Evolutionary conservation across 305 asterid genomes (phyloP).

Genomic region (Fraxinus dipetala): DNA sequence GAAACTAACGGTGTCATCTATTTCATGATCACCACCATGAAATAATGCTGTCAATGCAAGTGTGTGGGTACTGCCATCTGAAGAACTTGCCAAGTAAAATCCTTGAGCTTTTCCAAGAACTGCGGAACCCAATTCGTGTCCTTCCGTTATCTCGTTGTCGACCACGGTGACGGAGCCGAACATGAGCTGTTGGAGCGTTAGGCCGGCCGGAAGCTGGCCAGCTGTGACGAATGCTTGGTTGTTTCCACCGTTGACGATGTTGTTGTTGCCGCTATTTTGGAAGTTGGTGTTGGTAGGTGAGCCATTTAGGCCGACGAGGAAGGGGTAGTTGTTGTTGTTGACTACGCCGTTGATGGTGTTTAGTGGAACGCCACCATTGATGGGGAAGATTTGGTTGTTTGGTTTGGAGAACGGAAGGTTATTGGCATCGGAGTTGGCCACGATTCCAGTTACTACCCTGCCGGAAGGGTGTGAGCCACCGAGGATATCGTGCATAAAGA

Average conservation of each 20-base stretch:
- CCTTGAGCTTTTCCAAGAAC: constrained; percentile 41
- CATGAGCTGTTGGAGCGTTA: constrained; percentile 37
- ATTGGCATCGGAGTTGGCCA: not conserved
- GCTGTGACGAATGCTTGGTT: constrained; percentile 7
- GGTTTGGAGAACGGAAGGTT: not conserved
- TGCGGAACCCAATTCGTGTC: constrained; percentile 2
- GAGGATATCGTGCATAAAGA: constrained; percentile 3
- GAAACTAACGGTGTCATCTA: constrained; percentile 27
- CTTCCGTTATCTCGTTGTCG: constrained; percentile 31
- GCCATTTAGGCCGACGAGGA: not conserved
- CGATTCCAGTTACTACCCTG: not conserved
- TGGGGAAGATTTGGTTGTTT: constrained; percentile 9
- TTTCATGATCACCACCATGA: constrained; percentile 13
- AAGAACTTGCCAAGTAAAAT: constrained; percentile 37
- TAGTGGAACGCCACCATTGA: not conserved
- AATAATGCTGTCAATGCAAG: constrained; percentile 38
- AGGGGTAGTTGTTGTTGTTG: constrained; percentile 7
- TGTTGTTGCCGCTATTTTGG: not conserved
- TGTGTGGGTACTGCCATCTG: constrained; percentile 32
- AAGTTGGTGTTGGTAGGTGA: constrained; percentile 1
- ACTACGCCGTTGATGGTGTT: not conserved
- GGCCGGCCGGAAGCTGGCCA: constrained; percentile 25
- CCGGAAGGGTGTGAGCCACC: not conserved
- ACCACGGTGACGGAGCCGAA: constrained; percentile 31
- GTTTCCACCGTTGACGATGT: not conserved